Evolutionary conservation across 768 basidiomycete species (phyloP).

Genomic region (Lanmaoa rubissima): DNA sequence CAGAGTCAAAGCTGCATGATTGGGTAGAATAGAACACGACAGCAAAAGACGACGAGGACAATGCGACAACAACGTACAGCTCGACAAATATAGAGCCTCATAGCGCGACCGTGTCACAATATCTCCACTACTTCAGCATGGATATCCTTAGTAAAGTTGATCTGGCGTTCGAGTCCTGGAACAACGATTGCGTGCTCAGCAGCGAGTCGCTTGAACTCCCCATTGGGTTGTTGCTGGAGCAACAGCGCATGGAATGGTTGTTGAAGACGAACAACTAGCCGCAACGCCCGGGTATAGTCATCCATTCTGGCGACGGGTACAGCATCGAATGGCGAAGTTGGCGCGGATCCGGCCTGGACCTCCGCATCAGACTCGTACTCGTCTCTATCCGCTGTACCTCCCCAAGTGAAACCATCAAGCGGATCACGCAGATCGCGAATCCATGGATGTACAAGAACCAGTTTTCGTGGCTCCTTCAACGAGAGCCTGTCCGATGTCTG

Average conservation of each 20-base stretch:
- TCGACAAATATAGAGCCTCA: not conserved
- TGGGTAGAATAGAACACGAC: too few species aligned
- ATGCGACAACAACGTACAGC: too few species aligned
- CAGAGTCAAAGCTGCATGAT: too few species aligned
- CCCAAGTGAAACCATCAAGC: not conserved
- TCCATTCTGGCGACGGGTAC: not conserved
- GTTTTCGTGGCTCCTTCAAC: not conserved
- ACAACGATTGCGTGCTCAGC: constrained; percentile 1
- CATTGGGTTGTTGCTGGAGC: not conserved
- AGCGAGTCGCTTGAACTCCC: constrained; percentile 18
- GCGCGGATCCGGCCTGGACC: too few species aligned
- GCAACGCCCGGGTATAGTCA: not conserved
- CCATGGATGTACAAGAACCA: constrained; percentile 14
- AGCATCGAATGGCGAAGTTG: not conserved
- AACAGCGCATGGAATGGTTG: constrained; percentile 9
- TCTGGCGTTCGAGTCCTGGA: not conserved
- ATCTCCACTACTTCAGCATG: not conserved
- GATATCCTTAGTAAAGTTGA: not conserved
- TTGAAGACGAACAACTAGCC: constrained; percentile 3
- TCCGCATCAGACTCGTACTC: not conserved
- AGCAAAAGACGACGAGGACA: too few species aligned
- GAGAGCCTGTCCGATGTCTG: not conserved
- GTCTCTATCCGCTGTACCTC: not conserved
- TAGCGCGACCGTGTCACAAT: not conserved
- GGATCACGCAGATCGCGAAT: constrained; percentile 5